phyloP scores from a whole-genome alignment of 805 yeast genomes.

The Torulaspora gathmanii region DNA sequence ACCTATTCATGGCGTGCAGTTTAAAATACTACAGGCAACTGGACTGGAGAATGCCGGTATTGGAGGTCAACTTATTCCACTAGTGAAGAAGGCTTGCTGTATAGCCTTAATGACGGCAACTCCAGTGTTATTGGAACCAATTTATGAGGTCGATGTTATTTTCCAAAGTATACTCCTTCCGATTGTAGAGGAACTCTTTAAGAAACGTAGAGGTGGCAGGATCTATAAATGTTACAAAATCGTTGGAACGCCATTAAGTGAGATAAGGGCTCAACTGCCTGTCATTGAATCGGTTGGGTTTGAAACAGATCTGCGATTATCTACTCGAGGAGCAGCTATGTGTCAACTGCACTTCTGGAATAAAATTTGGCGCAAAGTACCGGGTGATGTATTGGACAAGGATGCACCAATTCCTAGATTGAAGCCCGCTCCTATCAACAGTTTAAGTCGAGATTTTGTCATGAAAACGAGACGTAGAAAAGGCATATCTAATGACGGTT shows the following conservation, averaged over 20 bases:
- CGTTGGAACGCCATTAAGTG: constrained; percentile 66
- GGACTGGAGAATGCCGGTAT: constrained; percentile 34
- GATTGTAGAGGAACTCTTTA: constrained; percentile 48
- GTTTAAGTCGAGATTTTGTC: constrained; percentile 82
- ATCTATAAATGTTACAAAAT: constrained; percentile 47
- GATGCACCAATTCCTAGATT: constrained; percentile 60
- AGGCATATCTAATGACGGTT: constrained; percentile 65
- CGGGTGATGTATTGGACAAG: constrained; percentile 86
- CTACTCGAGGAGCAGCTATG: constrained; percentile 74
- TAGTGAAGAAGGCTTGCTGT: constrained; percentile 79
- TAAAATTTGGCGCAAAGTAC: constrained; percentile 64
- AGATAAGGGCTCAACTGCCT: constrained; percentile 64
- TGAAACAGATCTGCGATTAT: constrained; percentile 76
- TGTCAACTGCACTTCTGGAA: constrained; percentile 58
- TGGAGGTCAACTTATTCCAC: constrained; percentile 68
- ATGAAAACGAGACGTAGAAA: constrained; percentile 85
- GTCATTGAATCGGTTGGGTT: constrained; percentile 88
- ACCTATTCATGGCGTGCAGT: constrained; percentile 62
- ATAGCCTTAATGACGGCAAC: constrained; percentile 71
- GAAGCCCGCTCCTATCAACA: constrained; percentile 64
- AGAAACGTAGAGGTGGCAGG: constrained; percentile 65
- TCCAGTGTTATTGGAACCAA: constrained; percentile 80
- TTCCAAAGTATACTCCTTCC: constrained; percentile 48
- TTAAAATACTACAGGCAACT: constrained; percentile 58
- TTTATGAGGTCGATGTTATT: constrained; percentile 55